Base-by-base conservation (phyloP, 257 asterid genomes). In the Datura wrightii region DNA sequence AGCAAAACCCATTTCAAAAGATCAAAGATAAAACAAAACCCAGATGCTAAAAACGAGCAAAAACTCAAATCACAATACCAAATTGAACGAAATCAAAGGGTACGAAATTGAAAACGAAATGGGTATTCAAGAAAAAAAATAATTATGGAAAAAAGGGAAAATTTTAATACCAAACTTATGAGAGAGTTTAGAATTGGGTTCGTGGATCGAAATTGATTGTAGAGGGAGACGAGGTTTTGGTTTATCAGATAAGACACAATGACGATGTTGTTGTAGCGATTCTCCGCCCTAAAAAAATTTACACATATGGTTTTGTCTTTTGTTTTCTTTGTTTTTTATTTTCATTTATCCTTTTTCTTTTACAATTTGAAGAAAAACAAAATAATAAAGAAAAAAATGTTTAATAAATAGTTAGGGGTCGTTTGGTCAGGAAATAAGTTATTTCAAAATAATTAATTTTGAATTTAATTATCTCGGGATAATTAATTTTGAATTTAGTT, bases 121-220 rank as follows among this genome's bases (percentile, higher is more conserved):
- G 56, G 14, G 44, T 24, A 48, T 74, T 74, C 19, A 48, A 5
- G 42, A 46, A 11, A 8, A 46, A 54, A 54, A 54, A n/a, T n/a
- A 14, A 18, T 11, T 13, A 54, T 18, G 4, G 5, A 37, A 13
- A 67, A 5, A 5, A 14, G 13, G 7, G 3, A 39, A 72, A 5
- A 0, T 34, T 19, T 24, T 19, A 6, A 24, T 76, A 50, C 60
- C 24, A 76, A 24, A 48, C 81, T 76, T 76, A 76, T 7, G 44
- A 13, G 10, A 15, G 24, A 76, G 31, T 50, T 4, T 13, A 76
- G 62, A 76, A 76, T 76, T 14, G 39, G 19, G n/a, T 55, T 31
- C 63, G 14, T 78, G 65, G 82, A 78, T 78, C 82, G 82, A 78
- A 78, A 78, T 78, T 52, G 65, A 78, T 78, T 78, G 2, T 3